Evolutionary conservation across 2,329 filamentous ascomycete species (phyloP).

Genomic region (Diplodia intermedia): DNA sequence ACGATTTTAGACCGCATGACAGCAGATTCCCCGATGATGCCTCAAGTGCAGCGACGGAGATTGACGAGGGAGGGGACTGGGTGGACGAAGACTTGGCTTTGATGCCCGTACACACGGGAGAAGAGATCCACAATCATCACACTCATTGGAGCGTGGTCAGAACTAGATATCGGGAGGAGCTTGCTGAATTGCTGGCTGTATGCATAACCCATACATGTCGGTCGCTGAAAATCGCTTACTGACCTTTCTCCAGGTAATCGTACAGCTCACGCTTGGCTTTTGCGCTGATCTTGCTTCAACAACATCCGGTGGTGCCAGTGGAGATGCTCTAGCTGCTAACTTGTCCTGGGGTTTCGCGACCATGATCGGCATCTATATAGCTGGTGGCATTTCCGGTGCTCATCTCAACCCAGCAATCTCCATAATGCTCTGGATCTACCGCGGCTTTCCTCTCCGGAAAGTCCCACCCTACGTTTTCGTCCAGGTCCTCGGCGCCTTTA

Average conservation of each 20-base stretch:
- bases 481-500: conserved; percentile 47
- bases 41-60: conserved; percentile 40
- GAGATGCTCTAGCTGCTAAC: conserved; percentile 42
- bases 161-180: conserved; percentile 59
- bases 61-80: conserved; percentile 46
- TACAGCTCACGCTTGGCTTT: conserved; percentile 53
- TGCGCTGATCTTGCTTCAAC: conserved; percentile 58
- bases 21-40: conserved; percentile 37
- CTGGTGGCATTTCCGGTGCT: conserved; percentile 56
- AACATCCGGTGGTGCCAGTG: conserved; percentile 53
- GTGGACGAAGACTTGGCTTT: conserved; percentile 55
- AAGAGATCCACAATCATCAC: conserved; percentile 56
- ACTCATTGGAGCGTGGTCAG: conserved; percentile 58
- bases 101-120: conserved; percentile 52
- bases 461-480: conserved; percentile 43
- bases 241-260: conserved; percentile 9
- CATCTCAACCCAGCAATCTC: conserved; percentile 59
- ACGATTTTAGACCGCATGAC: neutral
- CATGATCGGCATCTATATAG: conserved; percentile 58
- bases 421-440: conserved; percentile 47
- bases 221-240: neutral
- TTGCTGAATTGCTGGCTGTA: conserved; percentile 62
- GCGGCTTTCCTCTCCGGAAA: conserved; percentile 45
- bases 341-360: conserved; percentile 61
- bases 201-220: neutral